A percentile compares a stretch with the other conserved stretches of the same genome.
Conservation (phyloP, 2,329 filamentous ascomycete genomes). For the Pestalotiopsis sp. region DNA sequence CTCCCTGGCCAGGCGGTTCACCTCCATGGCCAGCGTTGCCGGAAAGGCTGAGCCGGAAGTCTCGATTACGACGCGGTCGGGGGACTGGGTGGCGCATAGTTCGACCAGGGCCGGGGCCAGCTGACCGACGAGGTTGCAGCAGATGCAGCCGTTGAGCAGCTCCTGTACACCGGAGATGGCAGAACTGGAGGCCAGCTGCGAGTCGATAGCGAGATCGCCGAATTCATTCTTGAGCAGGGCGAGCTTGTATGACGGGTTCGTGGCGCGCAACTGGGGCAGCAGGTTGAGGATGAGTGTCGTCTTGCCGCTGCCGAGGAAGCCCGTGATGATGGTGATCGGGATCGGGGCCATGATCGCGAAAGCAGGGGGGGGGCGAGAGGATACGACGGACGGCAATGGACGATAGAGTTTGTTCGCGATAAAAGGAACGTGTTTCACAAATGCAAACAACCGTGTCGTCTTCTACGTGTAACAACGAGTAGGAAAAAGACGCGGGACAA, state of each 20-base stretch:
- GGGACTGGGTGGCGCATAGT: constrained; percentile 59
- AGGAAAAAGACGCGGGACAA: background rate
- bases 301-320: constrained; percentile 94
- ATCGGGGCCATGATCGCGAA: constrained; percentile 62
- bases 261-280: constrained; percentile 81
- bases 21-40: constrained; percentile 86
- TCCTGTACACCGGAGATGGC: constrained; percentile 90
- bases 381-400: background rate
- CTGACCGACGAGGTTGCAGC: constrained; percentile 96
- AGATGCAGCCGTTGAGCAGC: constrained; percentile 95
- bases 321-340: constrained; percentile 92
- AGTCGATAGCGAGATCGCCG: constrained; percentile 91
- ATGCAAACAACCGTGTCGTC: background rate
- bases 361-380: background rate
- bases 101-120: constrained; percentile 78
- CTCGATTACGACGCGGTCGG: constrained; percentile 91
- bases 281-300: constrained; percentile 95
- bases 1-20: constrained; percentile 76
- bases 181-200: constrained; percentile 79
- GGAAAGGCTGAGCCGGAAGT: constrained; percentile 88
- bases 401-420: constrained; percentile 14
- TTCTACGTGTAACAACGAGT: background rate
- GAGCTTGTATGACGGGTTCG: constrained; percentile 76
- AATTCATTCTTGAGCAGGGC: constrained; percentile 98
- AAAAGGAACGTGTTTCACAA: background rate